Base-by-base conservation (phyloP, 352 stramenopile genomes). In the Phytophthora sp. region DNA sequence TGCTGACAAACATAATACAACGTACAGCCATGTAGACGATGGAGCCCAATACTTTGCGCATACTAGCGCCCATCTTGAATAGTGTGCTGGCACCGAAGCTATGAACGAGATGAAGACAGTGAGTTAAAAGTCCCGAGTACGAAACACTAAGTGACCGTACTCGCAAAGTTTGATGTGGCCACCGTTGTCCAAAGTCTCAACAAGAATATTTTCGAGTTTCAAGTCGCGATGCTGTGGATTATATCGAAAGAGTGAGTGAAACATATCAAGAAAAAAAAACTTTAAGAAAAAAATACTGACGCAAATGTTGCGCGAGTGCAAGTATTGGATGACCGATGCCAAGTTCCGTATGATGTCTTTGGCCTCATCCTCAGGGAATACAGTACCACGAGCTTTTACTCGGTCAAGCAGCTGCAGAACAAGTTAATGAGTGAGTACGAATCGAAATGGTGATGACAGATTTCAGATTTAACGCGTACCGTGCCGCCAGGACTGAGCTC, bases 21-120 rank as follows among this genome's bases (percentile, higher is more conserved):
- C 82, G 18, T 73, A 94, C 85, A 55, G 86, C 86, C 86, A 93
- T 94, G 71, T 94, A 94, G 1, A 92, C 81, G 3, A 94, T 81
- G 1, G 86, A 93, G 29, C 86, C 86, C 21, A 94, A 71, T 6
- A 94, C 71, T 47, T 89, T 90, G 26, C 80, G 80, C 86, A 94
- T 93, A n/a, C 80, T 78, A 26, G 88, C 81, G 6, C 83, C 83
- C 67, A 86, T 81, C 27, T 82, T 83, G 53, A 92, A 94, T 8
- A 93, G 66, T 31, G 86, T 94, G 33, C 82, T 92, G 1, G 86
- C 84, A 3, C 86, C 86, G 63, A 94, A 94, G 29, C 86, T 94
- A 23, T 15, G 24, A 36, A 13, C 7, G 15, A 23, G 16, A 41
- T 2, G 29, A 89, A 88, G 13, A 70, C 80, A 1, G 76, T 67